Base-by-base conservation (phyloP, 352 stramenopile genomes). In the Blastocystis sp. region DNA sequence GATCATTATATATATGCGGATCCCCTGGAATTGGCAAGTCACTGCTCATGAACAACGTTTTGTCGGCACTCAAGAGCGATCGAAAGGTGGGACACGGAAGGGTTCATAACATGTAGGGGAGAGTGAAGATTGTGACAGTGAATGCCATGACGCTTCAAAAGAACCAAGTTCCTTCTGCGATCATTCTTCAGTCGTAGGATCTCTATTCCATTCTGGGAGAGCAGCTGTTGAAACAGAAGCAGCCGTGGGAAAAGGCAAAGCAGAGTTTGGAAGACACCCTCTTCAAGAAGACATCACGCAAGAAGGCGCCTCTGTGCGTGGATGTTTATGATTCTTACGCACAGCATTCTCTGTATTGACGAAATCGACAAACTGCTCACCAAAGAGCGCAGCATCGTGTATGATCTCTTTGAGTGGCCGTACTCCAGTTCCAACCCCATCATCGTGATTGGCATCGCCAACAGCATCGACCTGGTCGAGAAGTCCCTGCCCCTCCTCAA, bases 11-110 rank as follows among this genome's bases (percentile, higher is more conserved):
- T 66, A 38, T 81, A 65, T 81, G 71, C 43, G 71, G 71, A 45
- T 81, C 71, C n/a, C 71, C 71, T 66, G 71, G 71, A 81, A 81
- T 81, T 11, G 71, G 71, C 17, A 81, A 81, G 45, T 81, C 71
- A 0, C 45, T 81, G 38, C 28, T 81, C 28, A 66, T 81, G 43
- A 38, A 41, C 17, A 81, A 81, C 28, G 45, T 81, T 52, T 81
- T 81, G 45, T 23, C 64, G 38, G 71, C 64, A 65, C 38, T 65
- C 28, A 81, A 81, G 71, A 1, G 28, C 38, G 11, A 66, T 52
- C 28, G 43, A 43, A 53, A 53, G 11, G 53, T 62, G 38, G 21
- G 48, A 43, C 7, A 43, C 43, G 9, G 2, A 23, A 41, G 48
- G 3, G 0, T 0, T 34, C 9, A 53, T 59, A 34, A 81, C 66